Percentiles rank a stretch among this genome's conserved stretches.
Conservation (phyloP, 352 stramenopile species). For the Phytopythium cucurbitacearum region DNA sequence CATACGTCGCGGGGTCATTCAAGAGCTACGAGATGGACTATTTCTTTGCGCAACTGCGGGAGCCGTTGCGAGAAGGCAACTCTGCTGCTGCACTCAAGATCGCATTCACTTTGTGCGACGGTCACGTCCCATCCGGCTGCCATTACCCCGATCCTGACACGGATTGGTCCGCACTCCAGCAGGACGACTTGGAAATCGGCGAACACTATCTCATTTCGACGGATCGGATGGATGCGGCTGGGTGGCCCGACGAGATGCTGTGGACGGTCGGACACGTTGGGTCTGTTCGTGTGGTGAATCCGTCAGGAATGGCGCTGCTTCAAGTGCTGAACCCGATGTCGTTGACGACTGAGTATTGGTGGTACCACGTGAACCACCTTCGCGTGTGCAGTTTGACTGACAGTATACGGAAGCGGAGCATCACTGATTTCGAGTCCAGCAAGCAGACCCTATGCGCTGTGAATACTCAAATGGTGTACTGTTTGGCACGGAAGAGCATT, state of each 20-base stretch:
- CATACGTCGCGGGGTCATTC: conserved; percentile 76
- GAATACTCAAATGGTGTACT: conserved; percentile 49
- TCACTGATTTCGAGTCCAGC: conserved; percentile 37
- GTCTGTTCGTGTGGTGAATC: conserved; percentile 40
- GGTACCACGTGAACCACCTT: conserved; percentile 61
- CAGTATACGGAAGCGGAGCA: conserved; percentile 29
- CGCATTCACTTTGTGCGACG: conserved; percentile 74
- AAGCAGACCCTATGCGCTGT: conserved; percentile 25
- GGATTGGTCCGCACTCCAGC: conserved; percentile 70
- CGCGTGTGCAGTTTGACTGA: conserved; percentile 11
- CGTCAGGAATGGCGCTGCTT: conserved; percentile 54
- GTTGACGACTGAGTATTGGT: conserved; percentile 56
- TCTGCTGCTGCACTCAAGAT: conserved; percentile 73
- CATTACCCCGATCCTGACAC: conserved; percentile 77
- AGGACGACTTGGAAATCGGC: conserved; percentile 73
- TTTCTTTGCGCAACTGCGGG: conserved; percentile 77
- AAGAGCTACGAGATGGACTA: conserved; percentile 88
- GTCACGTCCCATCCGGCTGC: conserved; percentile 70
- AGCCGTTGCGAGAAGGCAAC: conserved; percentile 73
- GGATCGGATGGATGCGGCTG: conserved; percentile 23
- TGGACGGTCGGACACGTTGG: conserved; percentile 67
- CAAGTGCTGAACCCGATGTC: conserved; percentile 52
- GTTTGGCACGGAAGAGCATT: conserved; percentile 50
- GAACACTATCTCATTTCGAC: conserved; percentile 44
- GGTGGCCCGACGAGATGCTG: conserved; percentile 48